Percentiles rank a stretch among this genome's conserved stretches.
phyloP scores from a whole-genome alignment of 2,329 filamentous ascomycete genomes.

The Orbilia blumenaviensis region DNA sequence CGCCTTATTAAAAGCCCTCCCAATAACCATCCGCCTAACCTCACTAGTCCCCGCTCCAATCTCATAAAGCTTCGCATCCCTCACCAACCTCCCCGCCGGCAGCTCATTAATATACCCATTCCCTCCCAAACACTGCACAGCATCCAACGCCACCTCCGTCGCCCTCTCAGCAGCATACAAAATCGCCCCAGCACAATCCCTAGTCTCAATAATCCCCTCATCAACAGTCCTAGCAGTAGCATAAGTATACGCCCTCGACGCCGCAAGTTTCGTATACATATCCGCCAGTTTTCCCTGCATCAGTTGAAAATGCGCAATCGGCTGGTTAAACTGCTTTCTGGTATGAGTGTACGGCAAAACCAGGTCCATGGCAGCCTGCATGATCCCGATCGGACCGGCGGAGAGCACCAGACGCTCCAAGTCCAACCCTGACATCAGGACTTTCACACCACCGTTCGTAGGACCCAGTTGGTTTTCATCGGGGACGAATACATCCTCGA shows the following conservation, averaged over 20 bases:
- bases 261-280: conserved; percentile 95
- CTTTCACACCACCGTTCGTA: conserved; percentile 82
- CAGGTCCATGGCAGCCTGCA: conserved; percentile 89
- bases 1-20: conserved; percentile 88
- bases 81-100: conserved; percentile 81
- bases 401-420: conserved; percentile 91
- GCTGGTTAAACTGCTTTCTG: conserved; percentile 84
- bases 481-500: conserved; percentile 90
- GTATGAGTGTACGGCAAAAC: conserved; percentile 88
- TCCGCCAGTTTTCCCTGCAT: conserved; percentile 92
- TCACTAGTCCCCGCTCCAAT: conserved; percentile 97
- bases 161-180: conserved; percentile 91
- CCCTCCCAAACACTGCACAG: conserved; percentile 89
- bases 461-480: conserved; percentile 80
- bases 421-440: conserved; percentile 96
- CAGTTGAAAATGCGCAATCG: conserved; percentile 91
- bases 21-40: conserved; percentile 92
- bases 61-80: conserved; percentile 86
- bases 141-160: conserved; percentile 85
- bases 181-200: conserved; percentile 94
- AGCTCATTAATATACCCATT: conserved; percentile 98
- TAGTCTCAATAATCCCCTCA: conserved; percentile 78
- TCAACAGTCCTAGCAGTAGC: conserved; percentile 81
- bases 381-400: conserved; percentile 88
- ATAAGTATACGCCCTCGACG: conserved; percentile 86